Conservation (phyloP, 2,329 filamentous ascomycete species). For the Penicillium freii region DNA sequence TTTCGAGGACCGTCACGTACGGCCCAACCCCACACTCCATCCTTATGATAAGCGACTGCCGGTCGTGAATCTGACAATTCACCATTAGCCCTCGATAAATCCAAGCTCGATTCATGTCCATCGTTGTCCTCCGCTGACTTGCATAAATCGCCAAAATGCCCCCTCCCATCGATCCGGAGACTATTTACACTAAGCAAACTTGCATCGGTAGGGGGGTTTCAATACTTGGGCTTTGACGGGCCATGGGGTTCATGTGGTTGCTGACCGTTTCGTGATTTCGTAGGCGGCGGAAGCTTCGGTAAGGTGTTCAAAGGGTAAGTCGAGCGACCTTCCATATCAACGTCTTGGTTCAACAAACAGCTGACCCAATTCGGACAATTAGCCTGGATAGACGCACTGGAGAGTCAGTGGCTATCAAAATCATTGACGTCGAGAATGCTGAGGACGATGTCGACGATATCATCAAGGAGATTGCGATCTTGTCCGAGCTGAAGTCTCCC, state of each 20-base stretch:
- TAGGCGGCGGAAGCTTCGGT: constrained; percentile 94
- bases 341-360: background rate
- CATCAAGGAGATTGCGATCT: constrained; percentile 95
- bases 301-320: constrained; percentile 95
- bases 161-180: constrained; percentile 74
- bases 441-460: constrained; percentile 99
- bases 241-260: background rate
- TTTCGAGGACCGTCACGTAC: background rate
- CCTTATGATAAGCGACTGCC: background rate
- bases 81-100: background rate
- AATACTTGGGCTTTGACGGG: background rate
- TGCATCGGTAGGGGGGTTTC: constrained; percentile 67
- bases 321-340: background rate
- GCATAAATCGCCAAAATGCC: constrained; percentile 36
- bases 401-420: constrained; percentile 93
- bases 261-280: background rate
- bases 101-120: background rate
- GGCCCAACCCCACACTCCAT: background rate
- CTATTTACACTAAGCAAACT: constrained; percentile 88
- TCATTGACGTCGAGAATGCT: constrained; percentile 98
- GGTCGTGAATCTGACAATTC: background rate
- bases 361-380: constrained; percentile 10
- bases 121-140: background rate
- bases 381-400: constrained; percentile 92
- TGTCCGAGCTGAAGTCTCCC: constrained; percentile 91